Evolutionary conservation across 345 rosid species (phyloP).

Genomic region (Arabis alpina): DNA sequence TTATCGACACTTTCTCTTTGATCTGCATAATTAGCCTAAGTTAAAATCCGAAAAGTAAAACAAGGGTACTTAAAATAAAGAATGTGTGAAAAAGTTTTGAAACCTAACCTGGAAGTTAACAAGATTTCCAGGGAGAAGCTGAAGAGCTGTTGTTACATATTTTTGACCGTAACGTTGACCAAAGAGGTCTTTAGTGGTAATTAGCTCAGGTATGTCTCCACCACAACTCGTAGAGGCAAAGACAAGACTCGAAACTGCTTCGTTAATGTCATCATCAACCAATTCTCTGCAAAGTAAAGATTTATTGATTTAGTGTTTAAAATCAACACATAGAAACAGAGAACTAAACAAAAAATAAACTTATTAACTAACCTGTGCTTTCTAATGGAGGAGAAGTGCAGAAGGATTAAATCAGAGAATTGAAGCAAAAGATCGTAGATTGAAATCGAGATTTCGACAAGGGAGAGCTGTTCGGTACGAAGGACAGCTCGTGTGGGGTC

Average conservation of each 20-base stretch:
- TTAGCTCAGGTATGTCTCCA: constrained; percentile 80
- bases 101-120: constrained; percentile 67
- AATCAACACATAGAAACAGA: background rate
- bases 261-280: constrained; percentile 65
- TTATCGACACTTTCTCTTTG: constrained; percentile 52
- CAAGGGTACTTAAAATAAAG: background rate
- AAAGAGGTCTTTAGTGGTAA: constrained; percentile 62
- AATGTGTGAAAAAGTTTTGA: background rate
- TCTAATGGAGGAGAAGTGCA: constrained; percentile 60
- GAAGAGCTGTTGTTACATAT: constrained; percentile 56
- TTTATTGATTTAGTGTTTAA: background rate
- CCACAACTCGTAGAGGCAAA: constrained; percentile 78
- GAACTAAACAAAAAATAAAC: background rate
- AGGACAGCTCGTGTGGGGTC: constrained; percentile 53
- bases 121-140: constrained; percentile 65
- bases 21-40: constrained; percentile 44
- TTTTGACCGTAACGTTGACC: constrained; percentile 70
- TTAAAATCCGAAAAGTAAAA: background rate
- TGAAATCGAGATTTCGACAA: constrained; percentile 54
- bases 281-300: constrained; percentile 52
- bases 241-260: constrained; percentile 84
- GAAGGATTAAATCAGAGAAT: constrained; percentile 63
- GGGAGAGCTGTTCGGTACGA: constrained; percentile 63
- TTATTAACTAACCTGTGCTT: constrained; percentile 55
- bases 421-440: constrained; percentile 62